phyloP scores from a whole-genome alignment of 257 asterid genomes.

The Jasminum sambac region DNA sequence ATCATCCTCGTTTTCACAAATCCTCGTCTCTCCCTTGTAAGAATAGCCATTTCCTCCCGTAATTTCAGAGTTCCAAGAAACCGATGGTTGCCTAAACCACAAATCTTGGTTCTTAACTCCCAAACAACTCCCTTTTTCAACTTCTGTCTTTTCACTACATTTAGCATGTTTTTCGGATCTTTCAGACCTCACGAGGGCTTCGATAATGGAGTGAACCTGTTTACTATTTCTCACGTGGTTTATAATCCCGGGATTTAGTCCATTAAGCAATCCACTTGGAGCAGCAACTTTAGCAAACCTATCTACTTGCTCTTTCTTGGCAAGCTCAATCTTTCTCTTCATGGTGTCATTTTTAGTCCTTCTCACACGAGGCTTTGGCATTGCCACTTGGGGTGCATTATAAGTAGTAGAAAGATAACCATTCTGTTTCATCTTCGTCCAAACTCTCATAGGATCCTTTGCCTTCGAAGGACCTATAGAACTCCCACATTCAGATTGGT shows the following conservation, averaged over 20 bases:
- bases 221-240: constrained; percentile 91
- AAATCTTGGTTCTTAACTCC: constrained; percentile 28
- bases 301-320: constrained; percentile 80
- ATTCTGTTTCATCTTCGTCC: constrained; percentile 88
- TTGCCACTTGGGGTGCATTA: constrained; percentile 40
- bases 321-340: constrained; percentile 72
- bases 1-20: constrained; percentile 40
- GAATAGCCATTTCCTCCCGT: constrained; percentile 35
- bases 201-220: constrained; percentile 90
- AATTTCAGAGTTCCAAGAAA: constrained; percentile 34
- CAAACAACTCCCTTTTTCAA: constrained; percentile 10
- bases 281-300: constrained; percentile 86
- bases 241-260: constrained; percentile 88
- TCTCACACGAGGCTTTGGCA: constrained; percentile 58
- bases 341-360: constrained; percentile 49
- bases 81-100: constrained; percentile 33
- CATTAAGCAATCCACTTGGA: constrained; percentile 90
- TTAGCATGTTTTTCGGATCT: constrained; percentile 38
- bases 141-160: constrained; percentile 25
- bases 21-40: constrained; percentile 32
- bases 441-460: constrained; percentile 63
- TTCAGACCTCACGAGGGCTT: constrained; percentile 74
- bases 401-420: constrained; percentile 56
- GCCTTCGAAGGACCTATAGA: constrained; percentile 58
- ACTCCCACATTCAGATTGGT: constrained; percentile 71